Percentiles rank a stretch among this genome's conserved stretches.
Conservation (phyloP, 129 eudicot species). For the Kitagawia praeruptora region DNA sequence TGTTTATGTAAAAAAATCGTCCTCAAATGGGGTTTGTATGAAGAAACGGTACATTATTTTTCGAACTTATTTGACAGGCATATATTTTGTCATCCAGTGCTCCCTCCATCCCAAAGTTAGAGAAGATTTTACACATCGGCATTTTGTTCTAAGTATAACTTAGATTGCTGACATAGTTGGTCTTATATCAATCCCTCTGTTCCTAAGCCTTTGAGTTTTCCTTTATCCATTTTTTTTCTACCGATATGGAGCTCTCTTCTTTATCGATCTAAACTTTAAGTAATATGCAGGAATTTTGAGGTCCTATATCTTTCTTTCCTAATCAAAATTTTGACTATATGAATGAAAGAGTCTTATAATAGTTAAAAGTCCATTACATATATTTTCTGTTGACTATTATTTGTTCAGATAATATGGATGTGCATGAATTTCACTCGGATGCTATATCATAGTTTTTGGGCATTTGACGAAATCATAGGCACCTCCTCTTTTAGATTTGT, state of each 20-base stretch:
- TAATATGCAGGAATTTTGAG: background rate
- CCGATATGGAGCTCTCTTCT: background rate
- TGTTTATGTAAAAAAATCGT: too few relatives aligned
- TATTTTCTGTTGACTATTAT: background rate
- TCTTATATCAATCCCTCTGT: background rate
- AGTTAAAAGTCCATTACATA: background rate
- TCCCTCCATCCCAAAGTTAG: too few relatives aligned
- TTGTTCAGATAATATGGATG: background rate
- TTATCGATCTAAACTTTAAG: background rate
- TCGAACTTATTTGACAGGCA: background rate
- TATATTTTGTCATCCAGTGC: too few relatives aligned
- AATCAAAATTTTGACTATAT: background rate
- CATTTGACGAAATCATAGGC: background rate
- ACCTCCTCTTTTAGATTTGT: background rate
- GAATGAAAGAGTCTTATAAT: background rate
- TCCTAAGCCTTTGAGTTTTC: background rate
- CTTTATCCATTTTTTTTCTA: background rate
- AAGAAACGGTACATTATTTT: too few relatives aligned
- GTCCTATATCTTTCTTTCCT: background rate
- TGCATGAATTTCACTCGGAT: background rate
- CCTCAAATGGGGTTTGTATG: background rate
- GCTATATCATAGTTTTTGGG: background rate
- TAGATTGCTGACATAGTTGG: background rate
- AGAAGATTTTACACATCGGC: too few relatives aligned
- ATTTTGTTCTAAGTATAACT: too few relatives aligned